A percentile compares a stretch with the other conserved stretches of the same genome.
Conservation (phyloP, 192 early-diverging fungal species). For the Entomortierella parvispora region DNA sequence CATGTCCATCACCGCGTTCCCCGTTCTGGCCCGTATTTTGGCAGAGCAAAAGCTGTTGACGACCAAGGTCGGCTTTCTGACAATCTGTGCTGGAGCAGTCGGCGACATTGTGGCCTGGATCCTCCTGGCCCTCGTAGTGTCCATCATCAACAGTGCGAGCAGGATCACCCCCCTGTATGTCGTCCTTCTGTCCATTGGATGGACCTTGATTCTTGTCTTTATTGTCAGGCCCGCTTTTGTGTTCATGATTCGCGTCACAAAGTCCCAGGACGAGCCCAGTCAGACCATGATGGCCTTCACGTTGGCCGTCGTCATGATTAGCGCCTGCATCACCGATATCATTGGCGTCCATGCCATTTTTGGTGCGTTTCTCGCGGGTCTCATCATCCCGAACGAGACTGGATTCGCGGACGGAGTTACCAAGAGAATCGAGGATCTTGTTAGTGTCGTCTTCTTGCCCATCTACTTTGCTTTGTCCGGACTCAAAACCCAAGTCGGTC, state of each 20-base stretch:
- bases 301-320: constrained; percentile 75
- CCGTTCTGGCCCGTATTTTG: constrained; percentile 94
- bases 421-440: constrained; percentile 93
- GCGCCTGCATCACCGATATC: constrained; percentile 84
- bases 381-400: constrained; percentile 88
- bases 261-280: constrained; percentile 62
- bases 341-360: constrained; percentile 96
- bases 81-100: constrained; percentile 86
- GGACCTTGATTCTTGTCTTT: constrained; percentile 75
- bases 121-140: constrained; percentile 82
- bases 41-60: constrained; percentile 86
- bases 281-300: constrained; percentile 75
- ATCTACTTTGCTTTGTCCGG: constrained; percentile 96
- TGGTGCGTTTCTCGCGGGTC: constrained; percentile 89
- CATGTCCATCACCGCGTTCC: constrained; percentile 95
- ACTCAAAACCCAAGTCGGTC: constrained; percentile 85
- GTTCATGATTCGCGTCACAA: constrained; percentile 59
- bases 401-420: constrained; percentile 89
- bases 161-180: constrained; percentile 83
- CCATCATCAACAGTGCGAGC: constrained; percentile 81
- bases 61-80: constrained; percentile 83
- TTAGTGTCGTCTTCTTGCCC: constrained; percentile 88
- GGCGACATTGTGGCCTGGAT: constrained; percentile 93
- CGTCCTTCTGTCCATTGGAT: constrained; percentile 78
- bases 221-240: constrained; percentile 71